phyloP scores from a whole-genome alignment of 805 yeast genomes.

The Kodamaea sagamina region DNA sequence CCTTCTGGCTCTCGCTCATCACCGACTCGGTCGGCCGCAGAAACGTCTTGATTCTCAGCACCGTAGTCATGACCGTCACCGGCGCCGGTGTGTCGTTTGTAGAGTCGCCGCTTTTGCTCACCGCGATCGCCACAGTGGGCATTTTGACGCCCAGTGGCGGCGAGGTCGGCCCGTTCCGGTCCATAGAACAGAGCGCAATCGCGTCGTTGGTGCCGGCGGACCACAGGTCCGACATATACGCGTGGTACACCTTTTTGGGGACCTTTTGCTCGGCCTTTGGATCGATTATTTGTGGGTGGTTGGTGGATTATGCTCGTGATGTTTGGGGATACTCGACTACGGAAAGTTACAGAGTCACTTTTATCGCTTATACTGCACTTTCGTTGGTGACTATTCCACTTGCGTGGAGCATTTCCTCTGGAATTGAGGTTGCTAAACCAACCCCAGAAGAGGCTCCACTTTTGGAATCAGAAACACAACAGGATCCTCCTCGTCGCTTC shows the following conservation, averaged over 20 bases:
- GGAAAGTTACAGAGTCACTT: slow-evolving; percentile 33
- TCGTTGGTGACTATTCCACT: slow-evolving; percentile 21
- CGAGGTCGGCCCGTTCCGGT: slow-evolving; percentile 60
- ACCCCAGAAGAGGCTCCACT: slow-evolving; percentile 18
- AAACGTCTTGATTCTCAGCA: slow-evolving; percentile 39
- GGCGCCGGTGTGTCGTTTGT: slow-evolving; percentile 41
- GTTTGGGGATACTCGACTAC: slow-evolving; percentile 20
- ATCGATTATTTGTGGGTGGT: slow-evolving; percentile 40
- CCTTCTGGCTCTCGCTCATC: slow-evolving; percentile 46
- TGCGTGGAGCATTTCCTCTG: slow-evolving; percentile 19
- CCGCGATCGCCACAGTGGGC: slow-evolving; percentile 46
- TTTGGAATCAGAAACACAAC: background rate
- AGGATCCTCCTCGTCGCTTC: background rate
- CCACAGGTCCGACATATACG: slow-evolving; percentile 53
- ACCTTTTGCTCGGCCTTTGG: slow-evolving; percentile 50
- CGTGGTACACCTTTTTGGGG: slow-evolving; percentile 58
- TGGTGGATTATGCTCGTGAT: slow-evolving; percentile 20
- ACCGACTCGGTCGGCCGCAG: slow-evolving; percentile 53
- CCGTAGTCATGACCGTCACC: slow-evolving; percentile 44
- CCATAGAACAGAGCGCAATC: slow-evolving; percentile 55
- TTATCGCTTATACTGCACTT: slow-evolving; percentile 26
- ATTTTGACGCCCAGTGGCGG: slow-evolving; percentile 60
- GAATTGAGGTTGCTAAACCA: slow-evolving; percentile 18
- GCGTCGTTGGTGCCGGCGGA: slow-evolving; percentile 47
- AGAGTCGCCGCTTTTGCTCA: slow-evolving; percentile 35